Percentiles rank a stretch among this genome's conserved stretches.
These are phyloP conservation scores for Dittrichia graveolens DNA, from an alignment of 129 eudicot genomes.

Conservation along the genomic window DNA sequence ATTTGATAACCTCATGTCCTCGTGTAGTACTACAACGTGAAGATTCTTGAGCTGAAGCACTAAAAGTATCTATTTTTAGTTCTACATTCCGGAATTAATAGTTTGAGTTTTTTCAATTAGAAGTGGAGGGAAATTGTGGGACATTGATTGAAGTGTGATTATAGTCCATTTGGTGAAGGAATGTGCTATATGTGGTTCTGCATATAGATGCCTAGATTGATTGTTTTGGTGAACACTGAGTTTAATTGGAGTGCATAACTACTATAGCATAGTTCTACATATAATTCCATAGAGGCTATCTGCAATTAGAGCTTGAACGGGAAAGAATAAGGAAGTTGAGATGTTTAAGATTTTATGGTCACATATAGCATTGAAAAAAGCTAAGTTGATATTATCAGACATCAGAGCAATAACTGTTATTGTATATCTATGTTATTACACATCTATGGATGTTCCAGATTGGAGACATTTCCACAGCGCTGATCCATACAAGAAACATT, in stretches of 20 bases:
- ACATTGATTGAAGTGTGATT: not conserved
- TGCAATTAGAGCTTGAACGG: too few relatives aligned
- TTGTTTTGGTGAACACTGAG: not conserved
- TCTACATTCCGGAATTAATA: constrained; percentile 14
- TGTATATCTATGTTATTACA: too few relatives aligned
- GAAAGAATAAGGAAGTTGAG: too few relatives aligned
- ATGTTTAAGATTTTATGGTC: too few relatives aligned
- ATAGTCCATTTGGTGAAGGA: not conserved
- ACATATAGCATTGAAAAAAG: too few relatives aligned
- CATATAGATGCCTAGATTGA: not conserved
- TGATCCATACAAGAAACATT: too few relatives aligned
- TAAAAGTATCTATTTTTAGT: not conserved
- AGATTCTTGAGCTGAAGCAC: too few relatives aligned
- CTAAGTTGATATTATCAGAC: too few relatives aligned
- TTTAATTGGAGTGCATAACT: not conserved
- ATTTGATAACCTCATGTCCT: too few relatives aligned
- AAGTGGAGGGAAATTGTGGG: constrained; percentile 6
- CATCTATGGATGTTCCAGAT: too few relatives aligned
- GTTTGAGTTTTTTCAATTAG: not conserved
- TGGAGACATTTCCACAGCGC: too few relatives aligned
- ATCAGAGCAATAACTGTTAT: too few relatives aligned
- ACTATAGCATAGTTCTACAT: not conserved
- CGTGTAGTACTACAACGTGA: not conserved
- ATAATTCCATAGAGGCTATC: not conserved
- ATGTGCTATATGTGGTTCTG: not conserved